A percentile compares a stretch with the other conserved stretches of the same genome.
These are phyloP conservation scores for Stenocarpella maydis DNA, from an alignment of 2,329 filamentous ascomycete genomes.

Conservation along the genomic window DNA sequence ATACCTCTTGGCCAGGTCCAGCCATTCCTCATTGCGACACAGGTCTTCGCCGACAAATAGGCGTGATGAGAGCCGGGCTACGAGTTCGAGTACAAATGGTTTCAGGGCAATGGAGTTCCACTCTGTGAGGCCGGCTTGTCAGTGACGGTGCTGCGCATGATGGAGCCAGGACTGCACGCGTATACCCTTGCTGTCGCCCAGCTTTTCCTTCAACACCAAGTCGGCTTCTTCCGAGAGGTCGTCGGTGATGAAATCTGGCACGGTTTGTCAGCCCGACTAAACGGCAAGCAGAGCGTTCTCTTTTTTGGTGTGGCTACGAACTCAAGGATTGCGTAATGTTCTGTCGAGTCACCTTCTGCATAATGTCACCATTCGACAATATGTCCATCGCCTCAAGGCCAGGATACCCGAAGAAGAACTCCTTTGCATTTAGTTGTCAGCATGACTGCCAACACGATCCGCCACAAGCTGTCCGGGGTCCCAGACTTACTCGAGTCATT, in stretches of 20 bases:
- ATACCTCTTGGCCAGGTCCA: slow-evolving; percentile 53
- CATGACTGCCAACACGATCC: background rate
- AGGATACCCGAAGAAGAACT: slow-evolving; percentile 1
- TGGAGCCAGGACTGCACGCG: background rate
- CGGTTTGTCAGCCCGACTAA: background rate
- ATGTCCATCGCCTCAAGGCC: background rate
- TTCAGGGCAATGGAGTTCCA: slow-evolving; percentile 22
- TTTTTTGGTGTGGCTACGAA: background rate
- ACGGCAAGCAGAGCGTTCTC: too few species aligned
- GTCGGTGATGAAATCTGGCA: slow-evolving; percentile 22
- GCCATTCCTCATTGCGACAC: slow-evolving; percentile 57
- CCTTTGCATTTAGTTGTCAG: background rate
- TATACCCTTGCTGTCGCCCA: slow-evolving; percentile 22
- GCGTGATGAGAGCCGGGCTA: slow-evolving; percentile 58
- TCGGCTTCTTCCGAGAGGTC: slow-evolving; percentile 28
- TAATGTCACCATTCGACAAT: background rate
- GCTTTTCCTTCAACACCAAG: background rate
- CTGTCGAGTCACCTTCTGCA: slow-evolving; percentile 20
- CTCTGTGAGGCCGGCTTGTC: background rate
- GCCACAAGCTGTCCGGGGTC: background rate
- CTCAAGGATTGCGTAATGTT: slow-evolving; percentile 23
- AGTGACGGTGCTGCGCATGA: background rate
- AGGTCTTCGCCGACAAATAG: slow-evolving; percentile 56
- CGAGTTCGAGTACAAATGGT: slow-evolving; percentile 47
- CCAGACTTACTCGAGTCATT: background rate